Evolutionary conservation across 495 filamentous ascomycete genomes (phyloP), one percentile per base, ranked within the genome.

Genomic region (Hyaloscypha hepaticicola): DNA sequence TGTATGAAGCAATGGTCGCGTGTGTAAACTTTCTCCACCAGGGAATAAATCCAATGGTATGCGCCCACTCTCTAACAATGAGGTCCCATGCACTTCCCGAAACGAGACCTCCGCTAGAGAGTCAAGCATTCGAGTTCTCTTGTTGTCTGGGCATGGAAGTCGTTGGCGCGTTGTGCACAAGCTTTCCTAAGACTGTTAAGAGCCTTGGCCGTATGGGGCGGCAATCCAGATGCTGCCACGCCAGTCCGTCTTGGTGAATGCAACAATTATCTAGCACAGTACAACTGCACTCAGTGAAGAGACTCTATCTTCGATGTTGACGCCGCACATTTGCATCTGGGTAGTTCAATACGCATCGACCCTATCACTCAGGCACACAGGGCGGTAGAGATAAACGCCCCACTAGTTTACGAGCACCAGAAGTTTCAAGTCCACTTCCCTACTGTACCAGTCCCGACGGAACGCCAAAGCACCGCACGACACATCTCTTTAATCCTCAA

Each of bases 391-490:
- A 12, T 34, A 12, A 5, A 34, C 5, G 31, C 31, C 31, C 31
- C 31, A 12, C 31, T 34, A 34, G 5, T 34, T 5, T 34, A 34
- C 31, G n/a, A n/a, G n/a, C n/a, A n/a, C 22, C 58, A 26, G n/a
- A 60, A n/a, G n/a, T n/a, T n/a, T n/a, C n/a, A n/a, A n/a, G n/a
- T n/a, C n/a, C n/a, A n/a, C n/a, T n/a, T n/a, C n/a, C n/a, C n/a
- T n/a, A n/a, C n/a, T n/a, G n/a, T n/a, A n/a, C n/a, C n/a, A n/a
- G n/a, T n/a, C n/a, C n/a, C n/a, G n/a, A n/a, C n/a, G n/a, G n/a
- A n/a, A 11, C 55, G 5, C 33, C 48, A 51, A 53, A 49, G n/a
- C 52, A 58, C 12, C 52, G 45, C 53, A 58, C 55, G 22, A 25
- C 55, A 22, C 28, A 41, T 28, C 26, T 50, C 51, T 57, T 16